Conservation (phyloP, 208 protist genomes). For the Trypanosoma lewisi region DNA sequence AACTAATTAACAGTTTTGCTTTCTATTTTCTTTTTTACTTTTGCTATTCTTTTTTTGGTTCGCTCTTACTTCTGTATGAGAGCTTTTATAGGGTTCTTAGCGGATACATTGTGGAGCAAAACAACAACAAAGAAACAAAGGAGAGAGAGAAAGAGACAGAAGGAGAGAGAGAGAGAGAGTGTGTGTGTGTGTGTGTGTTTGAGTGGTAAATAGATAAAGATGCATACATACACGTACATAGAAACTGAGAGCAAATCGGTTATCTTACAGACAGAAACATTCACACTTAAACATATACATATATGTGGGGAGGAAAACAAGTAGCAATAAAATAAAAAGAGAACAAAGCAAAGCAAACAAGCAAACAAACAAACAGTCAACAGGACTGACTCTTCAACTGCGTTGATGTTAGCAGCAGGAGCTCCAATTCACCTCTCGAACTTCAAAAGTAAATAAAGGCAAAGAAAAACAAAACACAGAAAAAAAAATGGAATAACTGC, state of each 20-base stretch:
- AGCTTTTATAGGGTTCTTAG: too few relatives aligned
- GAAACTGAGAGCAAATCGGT: neutral
- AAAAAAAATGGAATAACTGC: conserved; percentile 7
- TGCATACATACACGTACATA: too few relatives aligned
- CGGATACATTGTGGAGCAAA: too few relatives aligned
- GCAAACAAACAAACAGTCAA: conserved; percentile 18
- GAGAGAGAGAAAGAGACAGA: too few relatives aligned
- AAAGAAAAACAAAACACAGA: conserved; percentile 1
- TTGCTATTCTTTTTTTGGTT: too few relatives aligned
- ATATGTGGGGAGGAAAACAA: neutral
- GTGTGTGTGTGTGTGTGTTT: too few relatives aligned
- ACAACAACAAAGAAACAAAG: too few relatives aligned
- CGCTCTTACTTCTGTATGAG: too few relatives aligned
- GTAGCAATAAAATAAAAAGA: neutral
- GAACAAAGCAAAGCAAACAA: conserved; percentile 13
- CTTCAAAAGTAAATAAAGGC: neutral
- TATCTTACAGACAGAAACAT: neutral
- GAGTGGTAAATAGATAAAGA: too few relatives aligned
- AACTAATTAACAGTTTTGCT: too few relatives aligned
- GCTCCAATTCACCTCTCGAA: neutral
- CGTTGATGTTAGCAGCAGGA: neutral
- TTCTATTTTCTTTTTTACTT: too few relatives aligned
- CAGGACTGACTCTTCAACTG: neutral
- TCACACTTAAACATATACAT: conserved; percentile 4
- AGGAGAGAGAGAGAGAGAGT: too few relatives aligned